phyloP scores from a whole-genome alignment of 805 yeast species.

The Komagataella phaffii region DNA sequence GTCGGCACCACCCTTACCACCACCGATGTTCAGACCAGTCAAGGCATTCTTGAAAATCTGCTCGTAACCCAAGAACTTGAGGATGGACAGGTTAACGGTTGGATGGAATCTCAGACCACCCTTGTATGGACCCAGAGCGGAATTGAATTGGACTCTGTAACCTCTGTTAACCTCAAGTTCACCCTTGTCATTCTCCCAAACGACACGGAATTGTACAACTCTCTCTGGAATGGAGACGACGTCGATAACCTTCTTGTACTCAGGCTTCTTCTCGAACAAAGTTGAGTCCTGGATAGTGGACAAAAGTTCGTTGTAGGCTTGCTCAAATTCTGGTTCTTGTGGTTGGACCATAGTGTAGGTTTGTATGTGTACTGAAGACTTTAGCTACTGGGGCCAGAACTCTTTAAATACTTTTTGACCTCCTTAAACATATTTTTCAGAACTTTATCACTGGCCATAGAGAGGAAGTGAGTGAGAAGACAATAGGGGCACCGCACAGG shows the following conservation, averaged over 20 bases:
- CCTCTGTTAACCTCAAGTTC: conserved; percentile 90
- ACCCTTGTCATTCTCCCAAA: conserved; percentile 95
- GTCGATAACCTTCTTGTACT: conserved; percentile 76
- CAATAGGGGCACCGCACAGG: neutral
- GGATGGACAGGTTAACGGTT: conserved; percentile 85
- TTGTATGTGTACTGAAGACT: neutral
- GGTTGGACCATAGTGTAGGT: conserved; percentile 52
- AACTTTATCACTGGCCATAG: neutral
- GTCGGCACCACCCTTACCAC: conserved; percentile 99
- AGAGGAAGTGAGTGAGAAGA: neutral
- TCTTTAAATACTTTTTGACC: neutral
- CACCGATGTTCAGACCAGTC: conserved; percentile 96
- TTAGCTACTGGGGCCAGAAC: neutral
- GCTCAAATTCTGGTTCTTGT: conserved; percentile 96
- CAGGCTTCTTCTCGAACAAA: conserved; percentile 78
- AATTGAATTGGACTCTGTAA: conserved; percentile 96
- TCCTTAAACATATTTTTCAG: neutral
- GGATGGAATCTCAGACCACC: conserved; percentile 99
- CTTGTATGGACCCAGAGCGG: conserved; percentile 97
- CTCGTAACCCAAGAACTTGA: conserved; percentile 95
- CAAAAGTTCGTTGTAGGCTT: conserved; percentile 91
- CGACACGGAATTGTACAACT: conserved; percentile 90
- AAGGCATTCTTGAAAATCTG: conserved; percentile 97
- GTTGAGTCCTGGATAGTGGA: conserved; percentile 86
- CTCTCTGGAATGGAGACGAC: conserved; percentile 94